These are phyloP conservation scores for Pseudogymnoascus sp. DNA, from an alignment of 2,329 filamentous ascomycete genomes.

Conservation along the genomic window DNA sequence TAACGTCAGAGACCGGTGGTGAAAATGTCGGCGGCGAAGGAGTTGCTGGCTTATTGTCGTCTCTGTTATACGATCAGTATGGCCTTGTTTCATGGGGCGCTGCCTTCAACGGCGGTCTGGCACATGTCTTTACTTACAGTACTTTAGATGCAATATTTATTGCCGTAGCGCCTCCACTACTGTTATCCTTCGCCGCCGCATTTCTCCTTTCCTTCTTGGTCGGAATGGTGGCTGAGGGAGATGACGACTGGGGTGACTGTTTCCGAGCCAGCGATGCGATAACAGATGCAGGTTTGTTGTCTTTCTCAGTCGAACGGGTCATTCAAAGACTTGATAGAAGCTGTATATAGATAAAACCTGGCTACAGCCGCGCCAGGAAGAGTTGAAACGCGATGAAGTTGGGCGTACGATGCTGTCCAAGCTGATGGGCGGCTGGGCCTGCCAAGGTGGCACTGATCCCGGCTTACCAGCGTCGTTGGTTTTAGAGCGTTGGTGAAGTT, in stretches of 20 bases:
- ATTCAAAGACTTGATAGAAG: constrained; percentile 28
- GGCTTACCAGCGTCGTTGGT: constrained; percentile 4
- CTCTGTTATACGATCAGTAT: constrained; percentile 21
- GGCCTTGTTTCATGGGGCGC: not conserved
- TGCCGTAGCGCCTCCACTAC: constrained; percentile 28
- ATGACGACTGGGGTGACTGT: constrained; percentile 22
- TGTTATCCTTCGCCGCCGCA: constrained; percentile 30
- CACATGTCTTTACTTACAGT: constrained; percentile 23
- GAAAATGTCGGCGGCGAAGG: constrained; percentile 18
- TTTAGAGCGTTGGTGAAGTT: not conserved
- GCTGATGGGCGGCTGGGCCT: constrained; percentile 6
- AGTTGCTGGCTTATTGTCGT: constrained; percentile 17
- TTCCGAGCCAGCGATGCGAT: constrained; percentile 22
- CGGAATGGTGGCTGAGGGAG: constrained; percentile 25
- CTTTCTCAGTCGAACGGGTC: constrained; percentile 32
- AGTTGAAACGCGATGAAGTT: constrained; percentile 1
- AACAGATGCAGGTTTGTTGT: constrained; percentile 23
- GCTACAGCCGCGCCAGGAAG: not conserved
- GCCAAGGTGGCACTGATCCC: constrained; percentile 10
- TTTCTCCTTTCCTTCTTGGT: constrained; percentile 30
- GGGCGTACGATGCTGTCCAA: constrained; percentile 1
- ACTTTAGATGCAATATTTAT: constrained; percentile 29
- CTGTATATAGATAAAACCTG: not conserved
- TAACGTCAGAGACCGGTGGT: constrained; percentile 25
- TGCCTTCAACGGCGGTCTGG: not conserved